Evolutionary conservation across 306 rosid genomes (phyloP).

Genomic region (Rosa rugosa): DNA sequence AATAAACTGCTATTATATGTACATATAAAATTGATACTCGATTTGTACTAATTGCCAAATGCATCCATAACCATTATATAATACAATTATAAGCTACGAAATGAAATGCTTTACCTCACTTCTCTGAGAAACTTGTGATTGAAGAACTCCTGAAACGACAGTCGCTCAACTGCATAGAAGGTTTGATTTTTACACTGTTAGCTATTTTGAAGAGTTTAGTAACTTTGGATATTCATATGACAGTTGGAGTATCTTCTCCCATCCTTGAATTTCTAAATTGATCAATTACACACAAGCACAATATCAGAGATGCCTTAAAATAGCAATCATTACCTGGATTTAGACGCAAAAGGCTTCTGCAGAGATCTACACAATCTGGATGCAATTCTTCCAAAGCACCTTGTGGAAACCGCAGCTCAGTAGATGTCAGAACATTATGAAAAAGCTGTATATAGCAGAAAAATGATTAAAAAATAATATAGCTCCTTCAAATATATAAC

Average conservation of each 20-base stretch:
- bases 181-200: constrained; percentile 29
- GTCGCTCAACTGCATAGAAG: constrained; percentile 78
- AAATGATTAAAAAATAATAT: constrained; percentile 23
- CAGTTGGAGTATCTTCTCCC: constrained; percentile 7
- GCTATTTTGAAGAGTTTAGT: constrained; percentile 20
- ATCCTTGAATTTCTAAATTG: constrained; percentile 7
- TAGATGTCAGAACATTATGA: constrained; percentile 70
- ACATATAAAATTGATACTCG: not conserved
- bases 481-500: constrained; percentile 9
- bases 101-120: constrained; percentile 49
- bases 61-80: constrained; percentile 3
- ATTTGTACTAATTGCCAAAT: not conserved
- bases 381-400: constrained; percentile 63
- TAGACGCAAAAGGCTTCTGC: constrained; percentile 83
- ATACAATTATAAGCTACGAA: not conserved
- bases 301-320: constrained; percentile 20
- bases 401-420: constrained; percentile 68
- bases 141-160: constrained; percentile 82
- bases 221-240: constrained; percentile 7
- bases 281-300: constrained; percentile 11
- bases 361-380: constrained; percentile 84
- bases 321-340: constrained; percentile 66
- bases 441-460: constrained; percentile 66
- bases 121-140: constrained; percentile 64
- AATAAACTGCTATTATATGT: not conserved